Percentiles rank a stretch among this genome's conserved stretches.
Evolutionary conservation across 108 stramenopile genomes (phyloP).

Genomic region (Cyclotella choctawhatcheeana): DNA sequence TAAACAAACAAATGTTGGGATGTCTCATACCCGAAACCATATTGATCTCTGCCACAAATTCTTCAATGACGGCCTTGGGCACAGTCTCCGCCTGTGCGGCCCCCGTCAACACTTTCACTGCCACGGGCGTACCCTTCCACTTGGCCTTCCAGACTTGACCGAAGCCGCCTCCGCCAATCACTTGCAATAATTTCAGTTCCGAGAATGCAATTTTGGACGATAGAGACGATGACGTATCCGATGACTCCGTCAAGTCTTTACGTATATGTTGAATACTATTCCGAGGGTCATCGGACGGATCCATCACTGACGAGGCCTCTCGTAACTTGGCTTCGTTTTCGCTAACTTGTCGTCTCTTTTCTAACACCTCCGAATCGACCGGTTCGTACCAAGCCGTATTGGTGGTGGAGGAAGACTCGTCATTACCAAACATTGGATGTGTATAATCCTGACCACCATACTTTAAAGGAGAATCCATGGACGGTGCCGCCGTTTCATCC

Average conservation of each 20-base stretch:
- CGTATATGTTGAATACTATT: conserved; percentile 81
- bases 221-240: conserved; percentile 71
- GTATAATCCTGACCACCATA: conserved; percentile 21
- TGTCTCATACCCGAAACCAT: conserved; percentile 88
- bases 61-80: conserved; percentile 79
- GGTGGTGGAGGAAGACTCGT: conserved; percentile 4
- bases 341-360: conserved; percentile 34
- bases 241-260: conserved; percentile 63
- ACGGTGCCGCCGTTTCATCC: too few species aligned
- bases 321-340: conserved; percentile 46
- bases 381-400: conserved; percentile 24
- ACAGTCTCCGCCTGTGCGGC: conserved; percentile 74
- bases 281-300: conserved; percentile 70
- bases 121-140: conserved; percentile 89
- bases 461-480: not conserved
- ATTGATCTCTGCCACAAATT: conserved; percentile 90
- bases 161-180: conserved; percentile 94
- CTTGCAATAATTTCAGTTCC: conserved; percentile 69
- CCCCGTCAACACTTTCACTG: conserved; percentile 87
- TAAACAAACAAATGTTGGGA: conserved; percentile 93
- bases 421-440: conserved; percentile 36
- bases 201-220: conserved; percentile 69
- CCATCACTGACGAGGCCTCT: conserved; percentile 47
- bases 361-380: not conserved
- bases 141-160: conserved; percentile 88